Conservation (phyloP, 1,284 basidiomycete genomes). For the Ustilago bromivora region DNA sequence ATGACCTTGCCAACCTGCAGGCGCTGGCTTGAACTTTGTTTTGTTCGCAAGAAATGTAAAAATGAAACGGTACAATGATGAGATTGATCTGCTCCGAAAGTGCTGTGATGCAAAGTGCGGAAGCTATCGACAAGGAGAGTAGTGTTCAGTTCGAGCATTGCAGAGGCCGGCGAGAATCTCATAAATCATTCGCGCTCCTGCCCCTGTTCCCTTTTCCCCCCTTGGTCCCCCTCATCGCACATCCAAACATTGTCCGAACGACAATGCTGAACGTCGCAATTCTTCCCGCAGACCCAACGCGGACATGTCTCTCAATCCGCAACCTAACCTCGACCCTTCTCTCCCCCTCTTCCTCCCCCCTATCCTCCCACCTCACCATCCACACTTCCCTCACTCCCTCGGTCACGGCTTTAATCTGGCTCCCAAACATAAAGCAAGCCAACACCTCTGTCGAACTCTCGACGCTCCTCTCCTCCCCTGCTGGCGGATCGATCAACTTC, state of each 20-base stretch:
- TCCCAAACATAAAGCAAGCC: slow-evolving; percentile 22
- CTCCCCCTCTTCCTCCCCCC: background rate
- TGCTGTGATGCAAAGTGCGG: too few relatives aligned
- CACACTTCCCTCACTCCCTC: background rate
- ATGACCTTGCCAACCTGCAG: too few relatives aligned
- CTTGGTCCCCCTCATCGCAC: background rate
- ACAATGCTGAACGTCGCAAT: slow-evolving; percentile 17
- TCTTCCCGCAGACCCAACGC: background rate
- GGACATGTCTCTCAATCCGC: slow-evolving; percentile 8
- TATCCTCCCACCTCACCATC: background rate
- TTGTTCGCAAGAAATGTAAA: background rate
- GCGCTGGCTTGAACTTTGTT: background rate
- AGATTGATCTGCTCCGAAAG: too few relatives aligned
- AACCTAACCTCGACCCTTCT: background rate
- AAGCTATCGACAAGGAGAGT: background rate
- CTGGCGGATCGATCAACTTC: slow-evolving; percentile 16
- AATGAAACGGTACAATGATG: too few relatives aligned
- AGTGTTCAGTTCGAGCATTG: too few relatives aligned
- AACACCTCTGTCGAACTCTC: slow-evolving; percentile 11
- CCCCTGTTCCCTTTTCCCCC: background rate
- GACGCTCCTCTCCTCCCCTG: background rate
- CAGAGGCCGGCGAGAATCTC: too few relatives aligned
- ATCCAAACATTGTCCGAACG: background rate
- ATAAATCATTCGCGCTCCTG: too few relatives aligned
- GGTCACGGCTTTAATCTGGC: slow-evolving; percentile 23